phyloP scores from a whole-genome alignment of 1,284 basidiomycete genomes.

The Boletus chippewaensis region DNA sequence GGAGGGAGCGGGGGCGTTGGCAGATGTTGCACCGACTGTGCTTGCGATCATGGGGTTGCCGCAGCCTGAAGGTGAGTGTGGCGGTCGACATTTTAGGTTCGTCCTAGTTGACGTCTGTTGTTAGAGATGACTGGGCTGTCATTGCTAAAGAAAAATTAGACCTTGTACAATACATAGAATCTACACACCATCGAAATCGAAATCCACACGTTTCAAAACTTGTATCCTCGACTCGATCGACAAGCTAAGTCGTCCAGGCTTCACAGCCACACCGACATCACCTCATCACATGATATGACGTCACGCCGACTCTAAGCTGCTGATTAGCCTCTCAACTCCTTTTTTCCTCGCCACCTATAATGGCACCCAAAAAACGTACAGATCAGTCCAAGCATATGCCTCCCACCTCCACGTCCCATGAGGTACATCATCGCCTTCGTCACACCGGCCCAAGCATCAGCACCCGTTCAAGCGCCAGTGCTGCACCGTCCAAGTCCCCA shows the following conservation, averaged over 20 bases:
- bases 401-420: slow-evolving; percentile 10
- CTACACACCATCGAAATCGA: background rate
- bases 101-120: slow-evolving; percentile 5
- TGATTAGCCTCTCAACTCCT: background rate
- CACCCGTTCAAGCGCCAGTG: background rate
- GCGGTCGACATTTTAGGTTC: background rate
- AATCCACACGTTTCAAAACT: background rate
- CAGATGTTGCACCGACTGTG: slow-evolving; percentile 85
- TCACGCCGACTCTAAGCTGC: slow-evolving; percentile 4
- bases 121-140: slow-evolving; percentile 29
- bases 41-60: slow-evolving; percentile 66
- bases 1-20: slow-evolving; percentile 65
- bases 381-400: slow-evolving; percentile 7
- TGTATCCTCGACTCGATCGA: no score
- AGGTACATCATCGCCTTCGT: slow-evolving; percentile 12
- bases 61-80: slow-evolving; percentile 49
- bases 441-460: slow-evolving; percentile 17
- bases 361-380: slow-evolving; percentile 23
- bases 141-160: slow-evolving; percentile 27
- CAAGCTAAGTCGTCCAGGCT: no score
- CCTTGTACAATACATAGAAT: slow-evolving; percentile 14
- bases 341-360: background rate
- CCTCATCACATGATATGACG: slow-evolving; percentile 20
- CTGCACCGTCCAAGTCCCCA: slow-evolving; percentile 2
- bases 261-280: background rate